Conservation (phyloP, 2,329 filamentous ascomycete genomes). For the Fusarium brachygibbosum region DNA sequence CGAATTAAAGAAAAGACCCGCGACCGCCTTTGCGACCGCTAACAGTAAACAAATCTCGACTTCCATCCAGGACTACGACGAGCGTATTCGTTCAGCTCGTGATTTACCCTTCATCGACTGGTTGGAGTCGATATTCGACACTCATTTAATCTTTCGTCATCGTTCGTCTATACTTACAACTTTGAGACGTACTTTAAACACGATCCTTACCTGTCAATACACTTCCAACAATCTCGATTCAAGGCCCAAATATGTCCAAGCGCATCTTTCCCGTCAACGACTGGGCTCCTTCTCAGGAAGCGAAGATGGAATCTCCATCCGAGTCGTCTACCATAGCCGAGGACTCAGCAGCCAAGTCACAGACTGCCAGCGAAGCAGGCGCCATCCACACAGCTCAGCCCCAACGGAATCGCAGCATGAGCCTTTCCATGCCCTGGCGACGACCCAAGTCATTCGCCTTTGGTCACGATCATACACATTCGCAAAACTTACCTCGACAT, state of each 20-base stretch:
- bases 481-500: constrained; percentile 48
- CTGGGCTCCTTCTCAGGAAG: constrained; percentile 60
- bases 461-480: constrained; percentile 52
- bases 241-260: constrained; percentile 50
- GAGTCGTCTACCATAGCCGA: constrained; percentile 36
- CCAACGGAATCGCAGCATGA: constrained; percentile 63
- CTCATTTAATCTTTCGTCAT: constrained; percentile 4
- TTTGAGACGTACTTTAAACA: not conserved
- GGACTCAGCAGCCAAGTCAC: constrained; percentile 19
- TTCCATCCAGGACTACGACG: not conserved
- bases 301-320: constrained; percentile 50
- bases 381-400: constrained; percentile 36
- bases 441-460: constrained; percentile 61
- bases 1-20: constrained; percentile 17
- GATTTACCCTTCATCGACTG: not conserved
- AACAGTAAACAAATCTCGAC: constrained; percentile 31
- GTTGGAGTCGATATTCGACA: constrained; percentile 7
- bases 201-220: too few species aligned
- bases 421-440: constrained; percentile 64
- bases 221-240: constrained; percentile 2
- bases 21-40: constrained; percentile 32
- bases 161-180: not conserved
- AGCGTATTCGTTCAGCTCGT: constrained; percentile 16
- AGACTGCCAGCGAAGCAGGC: constrained; percentile 24
- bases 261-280: constrained; percentile 58